Evolutionary conservation across 73 alveolate species (phyloP).

Genomic region (Paramecium caudatum): DNA sequence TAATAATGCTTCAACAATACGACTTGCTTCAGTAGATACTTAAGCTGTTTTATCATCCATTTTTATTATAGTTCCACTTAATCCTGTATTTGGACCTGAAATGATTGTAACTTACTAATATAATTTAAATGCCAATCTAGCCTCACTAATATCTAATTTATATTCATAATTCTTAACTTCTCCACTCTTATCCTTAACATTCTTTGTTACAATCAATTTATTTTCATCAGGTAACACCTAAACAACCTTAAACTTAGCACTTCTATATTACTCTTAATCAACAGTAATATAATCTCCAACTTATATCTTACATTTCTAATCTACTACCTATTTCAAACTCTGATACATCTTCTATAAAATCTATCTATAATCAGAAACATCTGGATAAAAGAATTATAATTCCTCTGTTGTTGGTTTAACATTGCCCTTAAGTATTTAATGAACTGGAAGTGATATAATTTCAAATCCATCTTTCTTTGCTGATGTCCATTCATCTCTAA

Average conservation of each 20-base stretch:
- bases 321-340: conserved; percentile 19
- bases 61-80: conserved; percentile 46
- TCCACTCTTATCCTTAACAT: not conserved
- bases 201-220: not conserved
- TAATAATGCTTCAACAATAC: conserved; percentile 6
- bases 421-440: not conserved
- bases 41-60: conserved; percentile 2
- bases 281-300: conserved; percentile 44
- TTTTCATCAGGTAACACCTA: not conserved
- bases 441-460: not conserved
- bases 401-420: conserved; percentile 51
- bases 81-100: conserved; percentile 6
- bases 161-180: conserved; percentile 8
- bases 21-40: conserved; percentile 10
- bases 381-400: conserved; percentile 48
- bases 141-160: not conserved
- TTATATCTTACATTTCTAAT: not conserved
- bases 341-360: not conserved
- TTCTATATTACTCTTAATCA: not conserved
- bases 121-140: not conserved
- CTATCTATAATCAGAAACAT: conserved; percentile 17
- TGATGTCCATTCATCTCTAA: conserved; percentile 57
- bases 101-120: not conserved
- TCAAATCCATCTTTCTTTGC: conserved; percentile 69
- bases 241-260: not conserved